Evolutionary conservation across 2,329 filamentous ascomycete genomes (phyloP).

Genomic region (Botryotinia globosa): DNA sequence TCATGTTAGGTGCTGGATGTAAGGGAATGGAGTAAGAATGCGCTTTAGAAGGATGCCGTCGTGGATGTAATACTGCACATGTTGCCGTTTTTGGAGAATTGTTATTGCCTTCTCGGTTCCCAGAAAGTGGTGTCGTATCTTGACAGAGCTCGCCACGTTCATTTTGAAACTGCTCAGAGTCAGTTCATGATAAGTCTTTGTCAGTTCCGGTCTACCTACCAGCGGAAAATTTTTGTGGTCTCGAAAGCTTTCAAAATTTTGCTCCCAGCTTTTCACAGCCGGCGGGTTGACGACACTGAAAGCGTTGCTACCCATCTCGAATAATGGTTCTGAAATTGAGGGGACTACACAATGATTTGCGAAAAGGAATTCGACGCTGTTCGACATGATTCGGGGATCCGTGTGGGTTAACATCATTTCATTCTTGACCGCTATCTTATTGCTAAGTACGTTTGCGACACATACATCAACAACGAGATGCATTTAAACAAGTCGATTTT

Average conservation of each 20-base stretch:
- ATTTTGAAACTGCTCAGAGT: slow-evolving; percentile 27
- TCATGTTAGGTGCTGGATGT: slow-evolving; percentile 22
- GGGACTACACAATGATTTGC: slow-evolving; percentile 27
- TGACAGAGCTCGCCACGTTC: slow-evolving; percentile 29
- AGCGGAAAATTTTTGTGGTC: slow-evolving; percentile 28
- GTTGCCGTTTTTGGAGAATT: slow-evolving; percentile 21
- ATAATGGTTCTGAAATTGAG: slow-evolving; percentile 30
- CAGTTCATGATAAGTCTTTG: slow-evolving; percentile 12
- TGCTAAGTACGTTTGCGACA: slow-evolving; percentile 30
- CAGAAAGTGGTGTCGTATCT: slow-evolving; percentile 19
- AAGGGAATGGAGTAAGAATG: slow-evolving; percentile 20
- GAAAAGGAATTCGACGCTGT: slow-evolving; percentile 35
- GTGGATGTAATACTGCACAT: slow-evolving; percentile 23
- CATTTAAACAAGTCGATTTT: slow-evolving; percentile 27
- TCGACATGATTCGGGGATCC: slow-evolving; percentile 33
- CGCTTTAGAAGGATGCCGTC: slow-evolving; percentile 20
- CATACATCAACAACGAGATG: slow-evolving; percentile 27
- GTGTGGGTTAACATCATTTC: slow-evolving; percentile 37
- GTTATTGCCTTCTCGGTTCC: slow-evolving; percentile 11
- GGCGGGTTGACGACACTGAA: slow-evolving; percentile 32
- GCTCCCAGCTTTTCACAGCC: slow-evolving; percentile 27
- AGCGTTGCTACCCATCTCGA: slow-evolving; percentile 36
- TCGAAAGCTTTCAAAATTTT: slow-evolving; percentile 30
- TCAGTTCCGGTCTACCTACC: slow-evolving; percentile 22
- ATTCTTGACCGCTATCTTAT: slow-evolving; percentile 33